These are phyloP conservation scores for Echinochloa phyllopogon DNA, from an alignment of 176 grass and related monocot species.

Conservation along the genomic window DNA sequence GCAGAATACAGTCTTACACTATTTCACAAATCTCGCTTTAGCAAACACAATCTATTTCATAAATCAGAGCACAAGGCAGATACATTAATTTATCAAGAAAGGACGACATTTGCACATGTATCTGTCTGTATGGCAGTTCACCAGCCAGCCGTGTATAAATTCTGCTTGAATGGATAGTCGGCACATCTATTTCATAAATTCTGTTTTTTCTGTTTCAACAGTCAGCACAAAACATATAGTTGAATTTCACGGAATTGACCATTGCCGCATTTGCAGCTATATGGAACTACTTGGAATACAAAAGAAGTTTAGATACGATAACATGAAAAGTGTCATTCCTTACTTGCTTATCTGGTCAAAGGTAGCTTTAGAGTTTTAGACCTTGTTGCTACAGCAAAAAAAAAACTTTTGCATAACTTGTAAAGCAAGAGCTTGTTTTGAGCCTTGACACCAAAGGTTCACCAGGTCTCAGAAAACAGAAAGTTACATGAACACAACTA, in stretches of 20 bases:
- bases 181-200: too few relatives aligned
- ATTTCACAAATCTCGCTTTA: constrained; percentile 14
- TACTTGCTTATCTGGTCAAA: not conserved
- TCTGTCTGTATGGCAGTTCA: not conserved
- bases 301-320: not conserved
- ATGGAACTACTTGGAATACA: not conserved
- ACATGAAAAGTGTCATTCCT: not conserved
- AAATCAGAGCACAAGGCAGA: not conserved
- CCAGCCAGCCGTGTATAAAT: not conserved
- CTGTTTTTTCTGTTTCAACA: not conserved
- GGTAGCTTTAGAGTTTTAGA: not conserved
- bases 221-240: constrained; percentile 1
- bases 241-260: not conserved
- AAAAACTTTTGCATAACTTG: not conserved
- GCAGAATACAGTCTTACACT: not conserved
- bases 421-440: not conserved
- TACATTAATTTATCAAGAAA: not conserved
- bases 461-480: not conserved
- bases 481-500: not conserved
- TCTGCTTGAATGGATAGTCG: constrained; percentile 6
- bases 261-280: not conserved
- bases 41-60: not conserved
- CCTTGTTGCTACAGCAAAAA: not conserved
- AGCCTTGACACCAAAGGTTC: not conserved
- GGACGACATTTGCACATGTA: not conserved